phyloP scores from a whole-genome alignment of 768 basidiomycete species.

The Fomitopsis pulvina region DNA sequence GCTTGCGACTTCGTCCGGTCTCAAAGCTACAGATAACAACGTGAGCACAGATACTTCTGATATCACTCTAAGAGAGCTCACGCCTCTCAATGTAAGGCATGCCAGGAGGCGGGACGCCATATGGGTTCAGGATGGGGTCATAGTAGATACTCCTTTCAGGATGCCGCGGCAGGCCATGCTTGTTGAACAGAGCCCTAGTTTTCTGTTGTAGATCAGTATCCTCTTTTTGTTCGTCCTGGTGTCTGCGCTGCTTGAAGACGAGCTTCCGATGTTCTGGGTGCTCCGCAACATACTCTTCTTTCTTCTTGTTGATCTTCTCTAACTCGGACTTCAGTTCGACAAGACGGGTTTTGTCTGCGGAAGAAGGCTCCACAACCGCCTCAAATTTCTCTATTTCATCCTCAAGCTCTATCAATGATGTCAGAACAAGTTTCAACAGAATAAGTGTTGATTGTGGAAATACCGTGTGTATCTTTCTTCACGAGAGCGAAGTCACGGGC shows the following conservation, averaged over 20 bases:
- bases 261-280: slow-evolving; percentile 89
- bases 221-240: slow-evolving; percentile 36
- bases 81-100: slow-evolving; percentile 93
- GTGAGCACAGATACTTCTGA: neutral
- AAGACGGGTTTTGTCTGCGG: slow-evolving; percentile 60
- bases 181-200: slow-evolving; percentile 69
- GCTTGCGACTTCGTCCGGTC: slow-evolving; percentile 56
- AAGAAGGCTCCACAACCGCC: slow-evolving; percentile 32
- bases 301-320: slow-evolving; percentile 75
- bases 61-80: slow-evolving; percentile 32
- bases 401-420: slow-evolving; percentile 58
- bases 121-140: slow-evolving; percentile 90
- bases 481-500: slow-evolving; percentile 83
- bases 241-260: slow-evolving; percentile 60
- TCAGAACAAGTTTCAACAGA: neutral
- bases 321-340: slow-evolving; percentile 71
- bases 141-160: slow-evolving; percentile 93
- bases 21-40: slow-evolving; percentile 38
- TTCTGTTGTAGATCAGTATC: slow-evolving; percentile 32
- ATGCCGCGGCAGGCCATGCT: slow-evolving; percentile 79
- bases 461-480: slow-evolving; percentile 90
- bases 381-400: slow-evolving; percentile 71
- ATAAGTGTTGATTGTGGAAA: slow-evolving; percentile 12
- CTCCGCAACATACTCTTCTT: slow-evolving; percentile 86
- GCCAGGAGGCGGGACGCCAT: slow-evolving; percentile 89